Conservation (phyloP, 2,329 filamentous ascomycete species). For the Xylariaceae sp. region DNA sequence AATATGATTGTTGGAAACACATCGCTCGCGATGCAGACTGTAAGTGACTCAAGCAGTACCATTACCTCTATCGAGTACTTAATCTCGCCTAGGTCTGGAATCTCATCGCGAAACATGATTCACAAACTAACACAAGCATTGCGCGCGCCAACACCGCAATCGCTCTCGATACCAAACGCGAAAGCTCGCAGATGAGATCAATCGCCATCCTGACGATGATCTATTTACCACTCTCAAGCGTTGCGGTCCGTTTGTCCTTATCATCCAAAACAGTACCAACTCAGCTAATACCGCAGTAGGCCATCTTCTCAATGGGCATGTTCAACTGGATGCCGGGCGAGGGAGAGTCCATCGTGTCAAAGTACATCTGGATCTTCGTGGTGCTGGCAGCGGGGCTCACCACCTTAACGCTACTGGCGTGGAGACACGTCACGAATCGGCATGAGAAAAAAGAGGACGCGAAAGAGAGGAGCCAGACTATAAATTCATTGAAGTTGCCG, state of each 20-base stretch:
- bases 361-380: conserved; percentile 23
- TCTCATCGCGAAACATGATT: conserved; percentile 22
- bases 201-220: conserved; percentile 27
- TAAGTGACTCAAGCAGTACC: conserved; percentile 2
- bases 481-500: not conserved
- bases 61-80: not conserved
- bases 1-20: conserved; percentile 22
- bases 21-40: conserved; percentile 23
- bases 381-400: conserved; percentile 17
- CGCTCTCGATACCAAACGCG: conserved; percentile 18
- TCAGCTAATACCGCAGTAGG: conserved; percentile 6
- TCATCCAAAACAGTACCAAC: not conserved
- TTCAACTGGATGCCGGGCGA: conserved; percentile 20
- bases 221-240: conserved; percentile 22
- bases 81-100: conserved; percentile 21
- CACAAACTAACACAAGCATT: conserved; percentile 19
- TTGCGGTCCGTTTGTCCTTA: conserved; percentile 17
- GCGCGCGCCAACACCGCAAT: conserved; percentile 19
- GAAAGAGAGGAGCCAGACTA: not conserved
- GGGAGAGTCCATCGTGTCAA: conserved; percentile 16
- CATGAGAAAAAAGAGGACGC: not conserved
- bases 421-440: conserved; percentile 2
- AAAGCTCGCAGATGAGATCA: conserved; percentile 25
- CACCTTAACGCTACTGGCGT: conserved; percentile 11
- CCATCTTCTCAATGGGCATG: conserved; percentile 25